phyloP scores from a whole-genome alignment of 169 alveolate genomes.

The Plasmodium berghei region DNA sequence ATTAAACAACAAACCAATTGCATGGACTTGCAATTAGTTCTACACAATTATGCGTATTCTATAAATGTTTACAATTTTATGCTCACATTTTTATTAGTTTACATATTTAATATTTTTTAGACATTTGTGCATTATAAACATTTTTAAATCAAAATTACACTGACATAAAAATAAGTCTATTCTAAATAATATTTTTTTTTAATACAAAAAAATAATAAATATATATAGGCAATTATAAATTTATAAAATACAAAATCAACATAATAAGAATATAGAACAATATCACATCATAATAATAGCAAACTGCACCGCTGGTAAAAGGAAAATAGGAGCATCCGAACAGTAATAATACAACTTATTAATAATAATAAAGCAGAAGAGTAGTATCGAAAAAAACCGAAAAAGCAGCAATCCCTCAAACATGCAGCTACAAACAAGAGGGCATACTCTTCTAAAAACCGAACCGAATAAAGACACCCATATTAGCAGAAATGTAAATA shows the following conservation, averaged over 20 bases:
- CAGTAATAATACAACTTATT: too few relatives aligned
- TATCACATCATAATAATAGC: too few relatives aligned
- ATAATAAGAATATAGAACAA: too few relatives aligned
- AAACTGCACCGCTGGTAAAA: too few relatives aligned
- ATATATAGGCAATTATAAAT: too few relatives aligned
- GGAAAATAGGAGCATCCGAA: too few relatives aligned
- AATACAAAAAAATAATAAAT: too few relatives aligned
- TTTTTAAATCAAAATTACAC: neutral
- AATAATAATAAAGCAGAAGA: neutral
- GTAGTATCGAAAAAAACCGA: neutral
- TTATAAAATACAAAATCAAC: too few relatives aligned
- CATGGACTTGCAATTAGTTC: constrained; percentile 4
- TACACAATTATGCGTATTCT: neutral
- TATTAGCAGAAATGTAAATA: constrained; percentile 7
- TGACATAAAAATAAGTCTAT: neutral
- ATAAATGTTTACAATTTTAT: neutral
- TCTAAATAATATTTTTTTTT: neutral
- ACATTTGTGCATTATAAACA: too few relatives aligned
- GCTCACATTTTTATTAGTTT: neutral
- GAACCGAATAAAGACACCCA: constrained; percentile 1
- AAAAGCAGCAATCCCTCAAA: neutral
- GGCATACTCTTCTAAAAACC: neutral
- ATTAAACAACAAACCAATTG: neutral
- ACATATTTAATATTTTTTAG: neutral
- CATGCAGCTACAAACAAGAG: constrained; percentile 37